A percentile compares a stretch with the other conserved stretches of the same genome.
phyloP scores from a whole-genome alignment of 257 asterid species.

The Linaria vulgaris region DNA sequence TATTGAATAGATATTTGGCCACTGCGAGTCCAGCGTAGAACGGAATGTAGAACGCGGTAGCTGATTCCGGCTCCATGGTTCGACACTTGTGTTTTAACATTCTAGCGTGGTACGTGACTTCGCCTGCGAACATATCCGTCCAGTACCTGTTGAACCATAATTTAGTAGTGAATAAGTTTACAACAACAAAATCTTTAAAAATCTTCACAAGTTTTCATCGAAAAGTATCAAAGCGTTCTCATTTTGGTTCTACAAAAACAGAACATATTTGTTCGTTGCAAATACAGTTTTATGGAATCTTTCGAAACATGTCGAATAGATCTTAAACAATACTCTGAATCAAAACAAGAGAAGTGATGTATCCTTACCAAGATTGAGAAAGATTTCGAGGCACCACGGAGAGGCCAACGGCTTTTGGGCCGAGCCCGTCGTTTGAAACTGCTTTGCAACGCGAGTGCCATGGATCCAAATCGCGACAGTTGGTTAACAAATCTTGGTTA shows the following conservation, averaged over 20 bases:
- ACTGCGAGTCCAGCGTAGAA: conserved; percentile 60
- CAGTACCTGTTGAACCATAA: conserved; percentile 29
- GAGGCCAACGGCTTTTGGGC: conserved; percentile 39
- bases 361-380: conserved; percentile 46
- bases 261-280: too few species aligned
- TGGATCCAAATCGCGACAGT: conserved; percentile 51
- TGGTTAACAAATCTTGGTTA: conserved; percentile 44
- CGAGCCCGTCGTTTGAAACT: conserved; percentile 53
- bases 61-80: conserved; percentile 47
- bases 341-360: too few species aligned
- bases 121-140: conserved; percentile 67
- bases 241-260: too few species aligned
- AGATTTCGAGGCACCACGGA: conserved; percentile 42
- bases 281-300: too few species aligned
- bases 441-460: conserved; percentile 65
- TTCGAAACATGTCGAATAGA: too few species aligned
- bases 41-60: conserved; percentile 64
- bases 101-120: conserved; percentile 47
- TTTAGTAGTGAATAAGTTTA: too few species aligned
- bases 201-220: too few species aligned
- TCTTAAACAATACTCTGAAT: too few species aligned
- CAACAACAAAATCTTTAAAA: too few species aligned
- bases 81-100: conserved; percentile 46
- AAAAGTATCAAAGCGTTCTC: too few species aligned
- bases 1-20: conserved; percentile 40